These are phyloP conservation scores for Fonsecaea pugnacius DNA, from an alignment of 2,329 filamentous ascomycete species.

Conservation along the genomic window DNA sequence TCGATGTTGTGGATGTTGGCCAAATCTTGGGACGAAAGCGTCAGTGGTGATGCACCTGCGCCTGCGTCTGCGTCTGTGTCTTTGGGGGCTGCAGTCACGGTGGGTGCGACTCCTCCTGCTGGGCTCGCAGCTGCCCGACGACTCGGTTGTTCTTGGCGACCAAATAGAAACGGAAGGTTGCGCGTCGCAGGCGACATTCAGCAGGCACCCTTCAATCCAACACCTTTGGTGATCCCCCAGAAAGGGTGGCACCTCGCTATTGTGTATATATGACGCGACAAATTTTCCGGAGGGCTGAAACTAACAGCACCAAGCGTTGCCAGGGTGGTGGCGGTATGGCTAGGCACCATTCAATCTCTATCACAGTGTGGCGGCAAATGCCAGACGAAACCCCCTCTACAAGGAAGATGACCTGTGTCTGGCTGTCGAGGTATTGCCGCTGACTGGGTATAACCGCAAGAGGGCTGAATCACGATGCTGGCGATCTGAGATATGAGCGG, in stretches of 20 bases:
- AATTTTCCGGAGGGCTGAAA: neutral
- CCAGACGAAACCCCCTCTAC: neutral
- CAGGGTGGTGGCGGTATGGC: neutral
- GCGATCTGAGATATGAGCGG: neutral
- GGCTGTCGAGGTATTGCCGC: no score
- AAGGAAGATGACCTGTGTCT: constrained; percentile 4
- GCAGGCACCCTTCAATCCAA: constrained; percentile 23
- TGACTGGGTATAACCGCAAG: neutral
- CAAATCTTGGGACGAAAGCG: constrained; percentile 27
- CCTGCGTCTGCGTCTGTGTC: constrained; percentile 16
- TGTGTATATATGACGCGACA: neutral
- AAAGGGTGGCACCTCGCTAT: neutral
- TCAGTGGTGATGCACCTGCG: constrained; percentile 9
- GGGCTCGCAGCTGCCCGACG: neutral
- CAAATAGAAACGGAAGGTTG: constrained; percentile 26
- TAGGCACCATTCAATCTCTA: constrained; percentile 17
- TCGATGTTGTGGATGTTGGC: constrained; percentile 27
- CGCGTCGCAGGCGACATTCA: constrained; percentile 21
- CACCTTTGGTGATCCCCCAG: neutral
- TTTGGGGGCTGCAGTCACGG: constrained; percentile 1
- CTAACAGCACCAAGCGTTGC: neutral
- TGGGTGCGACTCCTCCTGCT: neutral
- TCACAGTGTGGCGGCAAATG: neutral
- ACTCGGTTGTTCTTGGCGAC: constrained; percentile 28
- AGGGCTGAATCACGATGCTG: neutral